These are phyloP conservation scores for Mallotus japonicus DNA, from an alignment of 441 rosid species.

Conservation along the genomic window DNA sequence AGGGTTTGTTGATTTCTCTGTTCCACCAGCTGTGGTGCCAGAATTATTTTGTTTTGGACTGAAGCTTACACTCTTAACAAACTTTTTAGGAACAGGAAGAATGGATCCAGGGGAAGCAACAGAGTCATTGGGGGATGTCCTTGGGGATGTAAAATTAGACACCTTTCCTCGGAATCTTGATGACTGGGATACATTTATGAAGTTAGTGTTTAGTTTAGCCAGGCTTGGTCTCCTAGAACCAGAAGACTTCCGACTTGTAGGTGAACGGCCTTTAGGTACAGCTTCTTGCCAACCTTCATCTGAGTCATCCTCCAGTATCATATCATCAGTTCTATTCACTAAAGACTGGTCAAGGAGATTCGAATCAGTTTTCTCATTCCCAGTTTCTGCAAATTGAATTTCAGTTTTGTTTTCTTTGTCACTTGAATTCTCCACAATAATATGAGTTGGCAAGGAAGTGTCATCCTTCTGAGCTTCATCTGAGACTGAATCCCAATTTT, in stretches of 20 bases:
- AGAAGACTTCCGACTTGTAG: slow-evolving; percentile 62
- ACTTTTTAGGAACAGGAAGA: slow-evolving; percentile 52
- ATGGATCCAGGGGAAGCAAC: slow-evolving; percentile 46
- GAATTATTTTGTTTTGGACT: slow-evolving; percentile 55
- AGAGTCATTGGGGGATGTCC: slow-evolving; percentile 49
- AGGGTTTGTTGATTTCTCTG: slow-evolving; percentile 45
- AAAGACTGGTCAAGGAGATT: slow-evolving; percentile 39
- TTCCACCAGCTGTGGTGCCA: slow-evolving; percentile 35
- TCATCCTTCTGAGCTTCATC: slow-evolving; percentile 75
- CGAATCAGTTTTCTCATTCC: slow-evolving; percentile 50
- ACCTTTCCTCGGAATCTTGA: slow-evolving; percentile 72
- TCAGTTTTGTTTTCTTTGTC: slow-evolving; percentile 48
- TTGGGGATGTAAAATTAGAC: slow-evolving; percentile 62
- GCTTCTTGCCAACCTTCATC: slow-evolving; percentile 89
- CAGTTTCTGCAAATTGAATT: slow-evolving; percentile 46
- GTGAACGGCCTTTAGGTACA: slow-evolving; percentile 61
- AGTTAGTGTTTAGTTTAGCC: slow-evolving; percentile 89
- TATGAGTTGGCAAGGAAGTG: slow-evolving; percentile 38
- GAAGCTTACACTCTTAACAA: slow-evolving; percentile 72
- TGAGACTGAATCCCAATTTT: slow-evolving; percentile 35
- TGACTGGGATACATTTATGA: slow-evolving; percentile 64
- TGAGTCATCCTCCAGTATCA: slow-evolving; percentile 25
- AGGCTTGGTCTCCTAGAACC: slow-evolving; percentile 79
- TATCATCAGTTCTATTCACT: slow-evolving; percentile 26
- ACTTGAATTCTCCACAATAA: slow-evolving; percentile 36